phyloP scores from a whole-genome alignment of 2,329 filamentous ascomycete species.

The Paraphoma chrysanthemicola region DNA sequence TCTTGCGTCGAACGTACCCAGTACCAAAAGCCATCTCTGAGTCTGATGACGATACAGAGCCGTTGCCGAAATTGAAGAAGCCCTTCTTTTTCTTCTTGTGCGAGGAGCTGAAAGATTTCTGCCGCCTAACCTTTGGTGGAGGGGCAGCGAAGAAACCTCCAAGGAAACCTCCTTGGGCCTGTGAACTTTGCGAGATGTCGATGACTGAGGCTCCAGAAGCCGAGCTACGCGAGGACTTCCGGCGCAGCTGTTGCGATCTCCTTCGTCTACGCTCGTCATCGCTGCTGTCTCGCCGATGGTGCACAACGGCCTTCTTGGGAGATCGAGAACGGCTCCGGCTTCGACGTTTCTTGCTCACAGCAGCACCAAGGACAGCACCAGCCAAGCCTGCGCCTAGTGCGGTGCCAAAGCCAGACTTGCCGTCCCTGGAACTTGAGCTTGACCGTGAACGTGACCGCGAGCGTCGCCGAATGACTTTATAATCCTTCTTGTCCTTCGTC shows the following conservation, averaged over 20 bases:
- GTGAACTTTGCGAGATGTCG: slow-evolving; percentile 68
- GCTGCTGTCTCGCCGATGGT: slow-evolving; percentile 38
- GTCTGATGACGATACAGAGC: slow-evolving; percentile 54
- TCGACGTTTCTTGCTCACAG: slow-evolving; percentile 35
- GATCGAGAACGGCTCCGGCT: slow-evolving; percentile 47
- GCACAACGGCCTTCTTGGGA: slow-evolving; percentile 38
- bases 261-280: slow-evolving; percentile 36
- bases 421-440: slow-evolving; percentile 44
- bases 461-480: slow-evolving; percentile 41
- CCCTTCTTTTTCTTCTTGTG: slow-evolving; percentile 52
- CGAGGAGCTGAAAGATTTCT: slow-evolving; percentile 24
- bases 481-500: slow-evolving; percentile 42
- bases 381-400: slow-evolving; percentile 49
- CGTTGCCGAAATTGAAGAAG: slow-evolving; percentile 59
- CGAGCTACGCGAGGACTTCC: slow-evolving; percentile 45
- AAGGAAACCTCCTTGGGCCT: slow-evolving; percentile 51
- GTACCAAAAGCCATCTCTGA: slow-evolving; percentile 56
- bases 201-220: slow-evolving; percentile 63
- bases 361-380: slow-evolving; percentile 47
- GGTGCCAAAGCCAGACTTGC: slow-evolving; percentile 45
- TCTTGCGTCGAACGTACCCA: slow-evolving; percentile 36
- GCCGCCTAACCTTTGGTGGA: slow-evolving; percentile 38
- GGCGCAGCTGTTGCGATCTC: slow-evolving; percentile 33
- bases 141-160: slow-evolving; percentile 68
- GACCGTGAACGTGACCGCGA: slow-evolving; percentile 52